These are phyloP conservation scores for Delphinella strobiligena DNA, from an alignment of 2,329 filamentous ascomycete genomes.

Conservation along the genomic window DNA sequence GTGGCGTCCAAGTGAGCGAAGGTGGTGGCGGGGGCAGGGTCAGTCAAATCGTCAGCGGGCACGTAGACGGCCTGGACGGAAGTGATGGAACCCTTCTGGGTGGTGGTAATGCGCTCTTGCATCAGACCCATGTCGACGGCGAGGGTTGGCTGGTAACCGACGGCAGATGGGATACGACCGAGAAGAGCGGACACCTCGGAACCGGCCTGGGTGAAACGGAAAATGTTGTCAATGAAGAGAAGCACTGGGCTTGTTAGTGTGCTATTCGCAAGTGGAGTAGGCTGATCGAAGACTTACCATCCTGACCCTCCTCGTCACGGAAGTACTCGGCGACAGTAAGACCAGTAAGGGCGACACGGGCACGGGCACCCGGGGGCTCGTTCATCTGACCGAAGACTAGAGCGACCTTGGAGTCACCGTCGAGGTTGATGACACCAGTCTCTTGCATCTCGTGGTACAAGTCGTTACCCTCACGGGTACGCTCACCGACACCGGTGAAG, in stretches of 20 bases:
- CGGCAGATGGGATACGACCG: conserved; percentile 98
- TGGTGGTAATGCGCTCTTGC: conserved; percentile 99
- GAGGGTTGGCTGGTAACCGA: conserved; percentile 99
- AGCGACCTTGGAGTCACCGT: conserved; percentile 98
- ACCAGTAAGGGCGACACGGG: conserved; percentile 97
- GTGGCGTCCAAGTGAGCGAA: conserved; percentile 99
- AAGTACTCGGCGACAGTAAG: conserved; percentile 64
- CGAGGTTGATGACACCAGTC: conserved; percentile 97
- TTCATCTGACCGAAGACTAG: conserved; percentile 99
- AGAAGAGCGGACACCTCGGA: conserved; percentile 99
- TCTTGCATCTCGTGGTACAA: conserved; percentile 99
- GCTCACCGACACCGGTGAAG: conserved; percentile 99
- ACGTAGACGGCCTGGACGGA: conserved; percentile 99
- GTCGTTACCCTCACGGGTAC: conserved; percentile 99
- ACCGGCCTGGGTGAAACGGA: conserved; percentile 99
- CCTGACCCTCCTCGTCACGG: conserved; percentile 69
- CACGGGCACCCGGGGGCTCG: conserved; percentile 98
- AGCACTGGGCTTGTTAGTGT: conserved; percentile 51
- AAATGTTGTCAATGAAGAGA: conserved; percentile 99
- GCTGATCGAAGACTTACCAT: conserved; percentile 45
- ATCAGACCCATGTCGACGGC: conserved; percentile 98
- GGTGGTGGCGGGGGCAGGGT: conserved; percentile 97
- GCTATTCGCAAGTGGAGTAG: background rate
- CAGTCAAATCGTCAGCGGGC: conserved; percentile 99
- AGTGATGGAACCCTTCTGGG: conserved; percentile 98